phyloP scores from a whole-genome alignment of 805 yeast genomes.

The Brettanomyces sp. region DNA sequence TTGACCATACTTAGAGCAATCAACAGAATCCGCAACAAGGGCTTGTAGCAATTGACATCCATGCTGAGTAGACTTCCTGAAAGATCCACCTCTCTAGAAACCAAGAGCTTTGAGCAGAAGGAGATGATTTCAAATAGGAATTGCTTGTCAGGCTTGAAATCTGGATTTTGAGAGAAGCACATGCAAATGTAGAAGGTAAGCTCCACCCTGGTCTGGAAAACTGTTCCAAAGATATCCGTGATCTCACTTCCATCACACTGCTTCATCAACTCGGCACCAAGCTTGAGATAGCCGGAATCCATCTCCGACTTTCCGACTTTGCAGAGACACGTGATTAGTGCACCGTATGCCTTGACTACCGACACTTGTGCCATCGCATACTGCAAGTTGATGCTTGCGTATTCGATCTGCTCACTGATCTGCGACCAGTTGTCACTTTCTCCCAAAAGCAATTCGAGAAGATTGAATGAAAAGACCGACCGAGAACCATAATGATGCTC shows the following conservation, averaged over 20 bases:
- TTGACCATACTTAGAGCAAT: constrained; percentile 35
- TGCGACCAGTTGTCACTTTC: constrained; percentile 37
- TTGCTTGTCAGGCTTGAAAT: constrained; percentile 24
- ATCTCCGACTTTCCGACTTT: constrained; percentile 28
- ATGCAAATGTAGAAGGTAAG: constrained; percentile 47
- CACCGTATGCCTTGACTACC: constrained; percentile 71
- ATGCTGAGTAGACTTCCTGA: constrained; percentile 30
- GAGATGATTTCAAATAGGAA: constrained; percentile 32
- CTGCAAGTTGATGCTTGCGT: constrained; percentile 56
- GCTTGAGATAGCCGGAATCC: constrained; percentile 20
- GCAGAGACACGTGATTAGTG: constrained; percentile 59
- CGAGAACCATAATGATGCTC: constrained; percentile 42
- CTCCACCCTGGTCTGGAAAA: constrained; percentile 57
- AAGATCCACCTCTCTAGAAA: constrained; percentile 42
- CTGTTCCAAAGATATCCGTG: constrained; percentile 35
- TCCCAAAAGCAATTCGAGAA: constrained; percentile 53
- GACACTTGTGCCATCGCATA: constrained; percentile 56
- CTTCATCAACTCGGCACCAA: constrained; percentile 40
- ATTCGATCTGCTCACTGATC: constrained; percentile 40
- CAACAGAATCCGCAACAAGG: constrained; percentile 50
- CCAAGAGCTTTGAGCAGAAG: constrained; percentile 35
- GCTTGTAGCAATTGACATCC: constrained; percentile 38
- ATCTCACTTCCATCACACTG: constrained; percentile 44
- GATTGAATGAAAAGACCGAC: constrained; percentile 46
- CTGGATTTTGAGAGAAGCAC: constrained; percentile 26